Percentiles rank a stretch among this genome's conserved stretches.
phyloP scores from a whole-genome alignment of 2,329 filamentous ascomycete genomes.

The Fusarium bactridioides region DNA sequence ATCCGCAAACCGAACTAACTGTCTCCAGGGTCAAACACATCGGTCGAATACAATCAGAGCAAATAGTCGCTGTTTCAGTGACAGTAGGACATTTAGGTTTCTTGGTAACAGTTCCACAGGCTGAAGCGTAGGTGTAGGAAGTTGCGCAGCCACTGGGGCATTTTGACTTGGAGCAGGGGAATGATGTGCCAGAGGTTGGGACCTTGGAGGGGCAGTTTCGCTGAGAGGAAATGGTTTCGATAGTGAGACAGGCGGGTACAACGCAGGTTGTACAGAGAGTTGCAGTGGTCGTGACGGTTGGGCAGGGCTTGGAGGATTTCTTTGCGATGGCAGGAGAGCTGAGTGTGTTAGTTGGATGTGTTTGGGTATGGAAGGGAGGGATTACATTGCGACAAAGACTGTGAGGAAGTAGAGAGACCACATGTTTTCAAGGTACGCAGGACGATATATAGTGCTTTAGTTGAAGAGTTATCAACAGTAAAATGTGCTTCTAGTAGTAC shows the following conservation, averaged over 20 bases:
- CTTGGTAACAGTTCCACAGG: constrained; percentile 16
- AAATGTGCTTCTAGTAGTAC: background rate
- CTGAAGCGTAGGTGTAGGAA: constrained; percentile 33
- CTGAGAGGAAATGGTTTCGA: constrained; percentile 45
- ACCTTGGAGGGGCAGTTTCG: constrained; percentile 42
- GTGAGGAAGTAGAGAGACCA: constrained; percentile 8
- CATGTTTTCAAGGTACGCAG: constrained; percentile 3
- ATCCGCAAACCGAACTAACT: constrained; percentile 45
- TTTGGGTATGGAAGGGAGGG: background rate
- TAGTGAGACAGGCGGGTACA: constrained; percentile 41
- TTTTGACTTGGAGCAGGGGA: constrained; percentile 31
- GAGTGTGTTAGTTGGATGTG: background rate
- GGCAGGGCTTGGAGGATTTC: constrained; percentile 36
- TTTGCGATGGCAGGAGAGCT: constrained; percentile 14
- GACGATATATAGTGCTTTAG: background rate
- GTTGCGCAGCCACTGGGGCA: constrained; percentile 41
- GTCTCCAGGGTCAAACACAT: constrained; percentile 44
- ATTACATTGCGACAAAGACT: constrained; percentile 12
- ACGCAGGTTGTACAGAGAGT: constrained; percentile 47
- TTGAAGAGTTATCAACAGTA: background rate
- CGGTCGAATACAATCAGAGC: constrained; percentile 46
- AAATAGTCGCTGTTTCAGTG: constrained; percentile 43
- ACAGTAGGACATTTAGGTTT: constrained; percentile 46
- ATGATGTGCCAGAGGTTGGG: constrained; percentile 39
- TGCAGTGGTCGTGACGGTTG: constrained; percentile 46